Evolutionary conservation across 1,139 yeast species (phyloP).

Genomic region (Pichia sp.): DNA sequence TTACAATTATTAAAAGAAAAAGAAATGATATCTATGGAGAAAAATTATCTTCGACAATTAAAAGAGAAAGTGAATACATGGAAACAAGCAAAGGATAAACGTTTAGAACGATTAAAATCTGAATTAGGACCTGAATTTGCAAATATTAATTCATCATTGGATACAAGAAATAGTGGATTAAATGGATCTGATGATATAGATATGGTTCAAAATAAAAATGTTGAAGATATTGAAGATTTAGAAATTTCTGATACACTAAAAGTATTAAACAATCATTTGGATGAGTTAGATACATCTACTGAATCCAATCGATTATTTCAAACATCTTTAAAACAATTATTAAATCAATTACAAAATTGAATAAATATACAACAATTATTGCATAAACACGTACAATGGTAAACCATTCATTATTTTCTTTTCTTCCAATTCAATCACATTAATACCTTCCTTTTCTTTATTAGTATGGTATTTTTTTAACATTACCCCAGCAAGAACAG

Average conservation of each 20-base stretch:
- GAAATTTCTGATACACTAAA: background rate
- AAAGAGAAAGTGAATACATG: constrained; percentile 15
- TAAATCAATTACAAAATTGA: constrained; percentile 2
- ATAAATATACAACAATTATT: constrained; percentile 7
- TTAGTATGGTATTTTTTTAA: constrained; percentile 23
- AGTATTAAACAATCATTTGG: background rate
- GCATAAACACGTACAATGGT: constrained; percentile 20
- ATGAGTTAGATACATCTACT: background rate
- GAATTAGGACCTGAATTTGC: constrained; percentile 4
- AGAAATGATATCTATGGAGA: constrained; percentile 18
- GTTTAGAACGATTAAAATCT: constrained; percentile 8
- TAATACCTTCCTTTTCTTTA: constrained; percentile 12
- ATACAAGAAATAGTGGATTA: constrained; percentile 4
- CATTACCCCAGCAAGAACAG: constrained; percentile 38
- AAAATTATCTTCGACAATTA: constrained; percentile 19
- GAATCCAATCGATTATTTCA: constrained; percentile 1
- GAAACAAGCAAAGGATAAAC: constrained; percentile 12
- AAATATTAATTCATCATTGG: constrained; percentile 5
- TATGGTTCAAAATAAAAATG: background rate
- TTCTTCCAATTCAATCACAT: constrained; percentile 13
- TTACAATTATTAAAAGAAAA: constrained; percentile 21
- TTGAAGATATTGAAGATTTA: background rate
- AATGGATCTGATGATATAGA: constrained; percentile 13
- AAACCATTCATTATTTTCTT: constrained; percentile 11
- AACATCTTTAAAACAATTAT: constrained; percentile 4